These are phyloP conservation scores for Plectosphaerella plurivora DNA, from an alignment of 2,329 filamentous ascomycete genomes.

Conservation along the genomic window DNA sequence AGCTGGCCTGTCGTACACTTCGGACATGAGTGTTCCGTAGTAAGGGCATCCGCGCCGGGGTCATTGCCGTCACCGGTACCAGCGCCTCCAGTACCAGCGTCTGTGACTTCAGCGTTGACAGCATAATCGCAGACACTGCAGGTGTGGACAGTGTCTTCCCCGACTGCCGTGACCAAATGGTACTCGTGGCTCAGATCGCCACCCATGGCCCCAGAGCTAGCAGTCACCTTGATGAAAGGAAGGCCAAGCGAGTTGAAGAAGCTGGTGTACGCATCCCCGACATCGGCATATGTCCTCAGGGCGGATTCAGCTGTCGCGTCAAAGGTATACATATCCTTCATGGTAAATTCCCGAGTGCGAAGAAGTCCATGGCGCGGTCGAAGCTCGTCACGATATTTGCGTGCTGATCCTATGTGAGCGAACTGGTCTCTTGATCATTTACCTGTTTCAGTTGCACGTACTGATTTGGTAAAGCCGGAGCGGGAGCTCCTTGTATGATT, in stretches of 20 bases:
- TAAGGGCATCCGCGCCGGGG: slow-evolving; percentile 52
- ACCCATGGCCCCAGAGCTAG: slow-evolving; percentile 95
- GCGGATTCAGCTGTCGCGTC: slow-evolving; percentile 66
- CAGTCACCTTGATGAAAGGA: slow-evolving; percentile 79
- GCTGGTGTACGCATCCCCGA: slow-evolving; percentile 67
- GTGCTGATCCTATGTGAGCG: slow-evolving; percentile 41
- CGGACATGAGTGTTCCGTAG: slow-evolving; percentile 57
- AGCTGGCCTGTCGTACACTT: slow-evolving; percentile 62
- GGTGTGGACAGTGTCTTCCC: slow-evolving; percentile 79
- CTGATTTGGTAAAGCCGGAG: slow-evolving; percentile 87
- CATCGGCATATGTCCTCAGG: slow-evolving; percentile 72
- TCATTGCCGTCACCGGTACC: slow-evolving; percentile 48
- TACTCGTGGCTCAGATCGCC: slow-evolving; percentile 93
- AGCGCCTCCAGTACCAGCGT: background rate
- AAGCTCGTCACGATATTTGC: slow-evolving; percentile 92
- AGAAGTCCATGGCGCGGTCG: slow-evolving; percentile 84
- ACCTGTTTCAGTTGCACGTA: slow-evolving; percentile 28
- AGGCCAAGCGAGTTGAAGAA: slow-evolving; percentile 82
- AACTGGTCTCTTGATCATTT: background rate
- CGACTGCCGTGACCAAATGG: slow-evolving; percentile 73
- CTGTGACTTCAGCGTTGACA: slow-evolving; percentile 77
- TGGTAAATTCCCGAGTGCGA: slow-evolving; percentile 84
- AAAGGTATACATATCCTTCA: slow-evolving; percentile 99
- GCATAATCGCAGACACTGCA: slow-evolving; percentile 72
- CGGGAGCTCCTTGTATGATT: slow-evolving; percentile 83